phyloP scores from a whole-genome alignment of 1,284 basidiomycete genomes.

The Neonothopanus nambi region DNA sequence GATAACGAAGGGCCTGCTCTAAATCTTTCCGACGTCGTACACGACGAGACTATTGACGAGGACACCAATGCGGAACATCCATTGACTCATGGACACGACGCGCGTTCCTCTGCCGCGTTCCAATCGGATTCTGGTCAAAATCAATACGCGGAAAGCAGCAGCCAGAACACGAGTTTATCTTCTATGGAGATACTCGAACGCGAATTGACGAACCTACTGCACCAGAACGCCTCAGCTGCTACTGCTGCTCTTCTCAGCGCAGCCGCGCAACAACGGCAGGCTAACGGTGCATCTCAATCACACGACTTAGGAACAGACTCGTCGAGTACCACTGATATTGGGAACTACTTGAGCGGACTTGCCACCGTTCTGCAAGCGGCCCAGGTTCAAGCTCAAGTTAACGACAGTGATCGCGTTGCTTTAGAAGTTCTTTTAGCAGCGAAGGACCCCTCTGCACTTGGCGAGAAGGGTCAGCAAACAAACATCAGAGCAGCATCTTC shows the following conservation, averaged over 20 bases:
- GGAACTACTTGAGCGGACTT: slow-evolving; percentile 56
- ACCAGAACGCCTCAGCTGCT: slow-evolving; percentile 66
- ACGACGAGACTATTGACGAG: slow-evolving; percentile 64
- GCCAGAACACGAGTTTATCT: slow-evolving; percentile 42
- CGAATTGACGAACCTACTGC: slow-evolving; percentile 68
- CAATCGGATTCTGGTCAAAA: slow-evolving; percentile 34
- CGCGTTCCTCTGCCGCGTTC: slow-evolving; percentile 35
- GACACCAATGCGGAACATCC: slow-evolving; percentile 31
- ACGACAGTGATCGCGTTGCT: slow-evolving; percentile 34
- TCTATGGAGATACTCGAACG: slow-evolving; percentile 73
- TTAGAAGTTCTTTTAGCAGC: slow-evolving; percentile 42
- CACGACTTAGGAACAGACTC: slow-evolving; percentile 11
- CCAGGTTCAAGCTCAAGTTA: slow-evolving; percentile 57
- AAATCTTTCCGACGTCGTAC: slow-evolving; percentile 76
- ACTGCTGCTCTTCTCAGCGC: slow-evolving; percentile 60
- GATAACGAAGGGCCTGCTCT: slow-evolving; percentile 63
- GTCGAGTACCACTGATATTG: slow-evolving; percentile 32
- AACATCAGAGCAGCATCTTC: slow-evolving; percentile 58
- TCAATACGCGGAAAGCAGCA: slow-evolving; percentile 30
- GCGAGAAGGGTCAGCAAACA: slow-evolving; percentile 52
- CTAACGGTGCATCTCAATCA: slow-evolving; percentile 22
- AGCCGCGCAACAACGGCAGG: slow-evolving; percentile 60
- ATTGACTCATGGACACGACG: slow-evolving; percentile 25
- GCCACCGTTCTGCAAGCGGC: slow-evolving; percentile 76
- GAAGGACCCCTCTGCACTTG: slow-evolving; percentile 39